phyloP scores from a whole-genome alignment of 2,329 filamentous ascomycete species.

The Thelonectria blattea region DNA sequence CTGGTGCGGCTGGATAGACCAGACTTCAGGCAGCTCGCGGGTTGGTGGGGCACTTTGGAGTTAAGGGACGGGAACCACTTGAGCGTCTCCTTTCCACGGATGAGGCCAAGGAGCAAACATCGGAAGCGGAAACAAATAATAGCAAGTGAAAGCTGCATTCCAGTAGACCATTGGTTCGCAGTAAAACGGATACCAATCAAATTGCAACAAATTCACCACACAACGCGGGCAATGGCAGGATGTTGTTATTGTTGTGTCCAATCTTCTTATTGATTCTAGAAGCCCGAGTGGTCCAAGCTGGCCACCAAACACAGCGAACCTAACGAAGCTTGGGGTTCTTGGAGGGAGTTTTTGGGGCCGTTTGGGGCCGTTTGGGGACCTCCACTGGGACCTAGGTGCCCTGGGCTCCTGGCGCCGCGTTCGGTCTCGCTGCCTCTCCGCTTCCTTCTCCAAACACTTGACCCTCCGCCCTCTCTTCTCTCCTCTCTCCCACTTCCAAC shows the following conservation, averaged over 20 bases:
- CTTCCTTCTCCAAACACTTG: slow-evolving; percentile 10
- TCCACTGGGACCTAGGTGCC: too few relatives aligned
- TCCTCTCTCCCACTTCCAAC: not conserved
- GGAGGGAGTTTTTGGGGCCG: not conserved
- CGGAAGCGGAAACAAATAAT: not conserved
- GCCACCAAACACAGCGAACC: slow-evolving; percentile 22
- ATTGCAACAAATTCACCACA: not conserved
- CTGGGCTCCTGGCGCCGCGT: not conserved
- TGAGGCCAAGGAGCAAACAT: slow-evolving; percentile 12
- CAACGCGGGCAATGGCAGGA: slow-evolving; percentile 6
- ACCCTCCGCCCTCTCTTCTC: slow-evolving; percentile 13
- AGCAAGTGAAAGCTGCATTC: not conserved
- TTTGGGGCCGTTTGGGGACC: not conserved
- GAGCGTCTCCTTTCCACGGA: slow-evolving; percentile 11
- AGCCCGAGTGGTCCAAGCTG: slow-evolving; percentile 32
- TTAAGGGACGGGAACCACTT: slow-evolving; percentile 7
- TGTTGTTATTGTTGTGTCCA: slow-evolving; percentile 1
- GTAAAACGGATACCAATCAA: not conserved
- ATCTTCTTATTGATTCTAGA: slow-evolving; percentile 41
- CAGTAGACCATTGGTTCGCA: not conserved
- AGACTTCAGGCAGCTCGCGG: slow-evolving; percentile 15
- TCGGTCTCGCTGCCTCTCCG: not conserved
- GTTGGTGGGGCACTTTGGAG: slow-evolving; percentile 33
- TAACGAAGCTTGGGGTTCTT: slow-evolving; percentile 15
- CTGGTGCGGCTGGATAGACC: slow-evolving; percentile 8